Evolutionary conservation across 106 monocot species (phyloP).

Genomic region (Dendrobium huoshanense): DNA sequence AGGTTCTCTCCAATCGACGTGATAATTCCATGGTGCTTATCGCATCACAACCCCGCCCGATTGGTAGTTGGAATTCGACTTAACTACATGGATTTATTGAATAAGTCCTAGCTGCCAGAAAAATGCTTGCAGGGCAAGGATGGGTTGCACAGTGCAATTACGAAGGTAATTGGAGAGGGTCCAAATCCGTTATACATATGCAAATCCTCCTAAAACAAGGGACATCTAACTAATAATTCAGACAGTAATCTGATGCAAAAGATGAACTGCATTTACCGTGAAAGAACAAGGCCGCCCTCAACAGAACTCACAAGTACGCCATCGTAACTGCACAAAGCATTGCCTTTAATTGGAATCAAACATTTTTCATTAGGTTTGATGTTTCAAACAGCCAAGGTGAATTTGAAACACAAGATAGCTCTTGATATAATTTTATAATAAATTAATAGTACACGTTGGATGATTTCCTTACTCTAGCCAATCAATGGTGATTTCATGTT

Average conservation of each 20-base stretch:
- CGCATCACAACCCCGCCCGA: not conserved
- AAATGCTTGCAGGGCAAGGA: not conserved
- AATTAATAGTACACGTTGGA: not conserved
- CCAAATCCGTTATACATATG: not conserved
- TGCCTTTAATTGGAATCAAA: not conserved
- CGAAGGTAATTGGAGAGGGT: not conserved
- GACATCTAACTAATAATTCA: not conserved
- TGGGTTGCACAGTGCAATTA: not conserved
- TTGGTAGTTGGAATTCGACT: not conserved
- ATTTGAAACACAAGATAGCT: not conserved
- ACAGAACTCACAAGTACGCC: conserved; percentile 73
- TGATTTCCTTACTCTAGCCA: conserved; percentile 71
- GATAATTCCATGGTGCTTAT: not conserved
- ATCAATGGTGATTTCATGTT: conserved; percentile 32
- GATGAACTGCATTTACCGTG: conserved; percentile 41
- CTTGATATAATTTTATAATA: not conserved
- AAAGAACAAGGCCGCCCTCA: conserved; percentile 52
- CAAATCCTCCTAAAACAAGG: not conserved
- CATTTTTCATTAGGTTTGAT: not conserved
- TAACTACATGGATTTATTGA: not conserved
- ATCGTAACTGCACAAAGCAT: conserved; percentile 76
- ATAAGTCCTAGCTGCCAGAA: not conserved
- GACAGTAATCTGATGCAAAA: not conserved
- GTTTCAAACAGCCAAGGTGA: not conserved
- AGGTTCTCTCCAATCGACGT: not conserved